A percentile compares a stretch with the other conserved stretches of the same genome.
These are phyloP conservation scores for Ceratorhiza oryzae-sativae DNA, from an alignment of 1,284 basidiomycete species.

Conservation along the genomic window DNA sequence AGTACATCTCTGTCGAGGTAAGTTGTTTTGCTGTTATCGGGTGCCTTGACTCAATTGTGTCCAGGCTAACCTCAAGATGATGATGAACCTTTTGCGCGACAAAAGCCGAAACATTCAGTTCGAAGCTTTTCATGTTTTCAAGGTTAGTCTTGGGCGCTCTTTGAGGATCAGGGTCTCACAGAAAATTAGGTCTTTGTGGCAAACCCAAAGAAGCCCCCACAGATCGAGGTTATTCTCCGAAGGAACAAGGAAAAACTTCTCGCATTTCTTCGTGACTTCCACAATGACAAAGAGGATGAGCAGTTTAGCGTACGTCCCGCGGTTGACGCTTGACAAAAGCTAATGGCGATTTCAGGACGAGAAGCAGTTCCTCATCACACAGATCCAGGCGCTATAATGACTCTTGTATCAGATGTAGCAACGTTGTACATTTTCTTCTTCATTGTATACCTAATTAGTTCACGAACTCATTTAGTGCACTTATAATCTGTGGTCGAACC, in stretches of 20 bases:
- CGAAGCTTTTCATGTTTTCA: conserved; percentile 99
- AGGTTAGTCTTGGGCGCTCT: conserved; percentile 63
- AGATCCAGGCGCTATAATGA: conserved; percentile 71
- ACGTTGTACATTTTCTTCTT: neutral
- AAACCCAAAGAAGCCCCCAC: conserved; percentile 97
- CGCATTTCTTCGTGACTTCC: conserved; percentile 89
- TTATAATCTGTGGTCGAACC: too few species aligned
- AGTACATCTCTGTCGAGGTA: conserved; percentile 86
- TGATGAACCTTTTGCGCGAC: conserved; percentile 98
- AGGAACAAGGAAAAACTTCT: conserved; percentile 95
- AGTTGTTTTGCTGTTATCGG: conserved; percentile 56
- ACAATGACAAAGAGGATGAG: conserved; percentile 98
- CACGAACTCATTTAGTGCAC: too few species aligned
- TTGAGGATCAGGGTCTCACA: neutral
- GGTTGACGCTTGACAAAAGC: conserved; percentile 23
- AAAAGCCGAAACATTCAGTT: conserved; percentile 99
- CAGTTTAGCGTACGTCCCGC: conserved; percentile 83
- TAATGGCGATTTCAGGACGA: conserved; percentile 68
- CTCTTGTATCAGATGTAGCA: neutral
- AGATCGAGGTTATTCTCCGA: conserved; percentile 89
- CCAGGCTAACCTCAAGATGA: conserved; percentile 94
- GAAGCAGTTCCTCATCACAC: conserved; percentile 94
- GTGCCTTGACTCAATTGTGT: conserved; percentile 52
- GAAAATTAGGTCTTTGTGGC: conserved; percentile 88
- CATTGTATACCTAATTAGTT: conserved; percentile 32